Percentiles rank a stretch among this genome's conserved stretches.
phyloP scores from a whole-genome alignment of 352 stramenopile genomes.

The Globisporangium carolinianum region DNA sequence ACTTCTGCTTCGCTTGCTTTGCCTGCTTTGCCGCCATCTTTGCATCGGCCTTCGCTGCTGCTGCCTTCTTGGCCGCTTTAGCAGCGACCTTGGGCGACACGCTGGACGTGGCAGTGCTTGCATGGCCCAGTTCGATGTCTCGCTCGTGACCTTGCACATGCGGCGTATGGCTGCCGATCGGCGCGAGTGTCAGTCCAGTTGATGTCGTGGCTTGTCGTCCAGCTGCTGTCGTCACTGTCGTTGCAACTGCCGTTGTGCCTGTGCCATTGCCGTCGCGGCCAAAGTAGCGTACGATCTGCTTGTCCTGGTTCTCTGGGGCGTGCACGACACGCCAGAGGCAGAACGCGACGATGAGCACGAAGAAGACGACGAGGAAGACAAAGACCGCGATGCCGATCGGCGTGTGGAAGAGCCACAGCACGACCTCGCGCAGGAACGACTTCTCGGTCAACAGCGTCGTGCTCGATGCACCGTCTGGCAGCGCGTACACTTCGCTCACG shows the following conservation, averaged over 20 bases:
- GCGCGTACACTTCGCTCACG: conserved; percentile 31
- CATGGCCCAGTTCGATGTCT: conserved; percentile 10
- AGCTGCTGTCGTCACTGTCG: neutral
- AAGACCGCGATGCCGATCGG: conserved; percentile 43
- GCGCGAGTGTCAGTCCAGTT: conserved; percentile 1
- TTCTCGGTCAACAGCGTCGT: conserved; percentile 33
- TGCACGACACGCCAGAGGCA: conserved; percentile 48
- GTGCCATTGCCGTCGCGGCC: conserved; percentile 2
- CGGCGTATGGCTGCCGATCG: neutral
- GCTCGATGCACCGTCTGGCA: conserved; percentile 6
- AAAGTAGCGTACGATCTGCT: conserved; percentile 21
- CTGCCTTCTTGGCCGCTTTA: neutral
- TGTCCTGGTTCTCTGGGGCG: conserved; percentile 65
- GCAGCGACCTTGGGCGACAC: neutral
- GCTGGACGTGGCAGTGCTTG: neutral
- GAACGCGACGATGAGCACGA: conserved; percentile 35
- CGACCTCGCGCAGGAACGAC: conserved; percentile 38
- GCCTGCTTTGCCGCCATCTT: too few species aligned
- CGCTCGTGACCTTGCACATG: conserved; percentile 1
- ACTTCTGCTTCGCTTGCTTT: too few species aligned
- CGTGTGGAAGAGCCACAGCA: conserved; percentile 43
- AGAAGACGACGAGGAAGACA: conserved; percentile 27
- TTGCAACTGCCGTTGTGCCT: neutral
- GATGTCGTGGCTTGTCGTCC: neutral
- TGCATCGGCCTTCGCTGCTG: too few species aligned